Base-by-base conservation (phyloP, 768 basidiomycete species). In the Megacollybia marginata region DNA sequence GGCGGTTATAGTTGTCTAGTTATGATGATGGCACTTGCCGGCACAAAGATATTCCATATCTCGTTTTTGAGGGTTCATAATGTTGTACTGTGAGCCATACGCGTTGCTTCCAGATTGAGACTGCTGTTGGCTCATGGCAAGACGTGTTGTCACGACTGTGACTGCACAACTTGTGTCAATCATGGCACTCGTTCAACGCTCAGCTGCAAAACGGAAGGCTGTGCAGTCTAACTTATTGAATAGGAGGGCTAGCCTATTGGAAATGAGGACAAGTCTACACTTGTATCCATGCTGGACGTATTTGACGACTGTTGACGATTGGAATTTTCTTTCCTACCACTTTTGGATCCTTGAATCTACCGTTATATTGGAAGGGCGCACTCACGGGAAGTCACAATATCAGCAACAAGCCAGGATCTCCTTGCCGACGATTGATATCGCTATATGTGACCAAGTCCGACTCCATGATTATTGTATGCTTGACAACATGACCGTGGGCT, bases 41-140 rank as follows among this genome's bases (percentile, higher is more conserved):
- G 90, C 90, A 59, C 90, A 92, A 34, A 88, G 74, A 57, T 92
- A 92, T 63, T 91, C 87, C 84, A 90, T 88, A 1, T 85, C 84
- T 48, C 72, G 73, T 16, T 62, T 74, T 66, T 51, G 71, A 28
- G 23, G 23, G 23, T 2, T 28, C 23, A 28, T 3, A 28, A 6
- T 28, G 23, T 6, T 28, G 23, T 28, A 28, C 23, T 28, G 23
- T 28, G 23, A 28, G 23, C 23, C 23, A 6, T 28, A 28, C 23
- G 2, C 4, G 6, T 28, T 28, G 23, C 23, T 28, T 6, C 23
- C 23, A n/a, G n/a, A n/a, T 6, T 28, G 23, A 28, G 23, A 28
- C 23, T 28, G 23, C 23, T 28, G 23, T 28, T 28, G 23, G 23
- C 23, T 28, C 23, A 28, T 28, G 23, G 23, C 23, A 28, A 28